Base-by-base conservation (phyloP, 352 stramenopile genomes). In the Aphanomyces cochlioides region DNA sequence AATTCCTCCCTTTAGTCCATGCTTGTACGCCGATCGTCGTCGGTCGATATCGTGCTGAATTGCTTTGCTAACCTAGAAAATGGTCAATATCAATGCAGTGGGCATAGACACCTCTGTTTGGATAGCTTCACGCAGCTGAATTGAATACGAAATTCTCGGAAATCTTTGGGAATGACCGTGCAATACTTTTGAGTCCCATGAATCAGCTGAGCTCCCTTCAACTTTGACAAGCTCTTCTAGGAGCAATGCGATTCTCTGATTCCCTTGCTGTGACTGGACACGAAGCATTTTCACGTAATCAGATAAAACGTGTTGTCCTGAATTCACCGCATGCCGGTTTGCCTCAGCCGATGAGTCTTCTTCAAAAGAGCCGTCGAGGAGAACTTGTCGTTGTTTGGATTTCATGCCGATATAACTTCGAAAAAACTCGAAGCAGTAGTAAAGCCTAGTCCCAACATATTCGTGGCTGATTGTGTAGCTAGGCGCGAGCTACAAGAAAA, bases 101-200 rank as follows among this genome's bases (percentile, higher is more conserved):
- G 17, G 5, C 28, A 13, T 3, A 28, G 59, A 36, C 70, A 90
- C 84, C 77, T 93, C 82, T 45, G 87, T 88, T 58, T 90, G 88
- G 60, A 93, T 90, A 50, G 90, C 83, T 3, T 73, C 10, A 3
- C 80, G 81, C 19, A 93, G 47, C 78, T 89, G 88, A 2, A 71
- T 78, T 1, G 87, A 75, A 39, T 92, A 93, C 36, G 83, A 73
- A 2, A 74, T 47, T 5, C 85, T 77, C 8, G 83, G 78, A 57
- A 93, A 92, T 15, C 85, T 76, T 63, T 93, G 85, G 1, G 72
- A 65, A 72, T 93, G 77, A 0, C 85, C 84, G 15, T 93, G 85
- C 21, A 93, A 75, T 3, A 92, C 63, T 1, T 61, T 81, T 0
- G 84, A 93, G 67, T 93, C 85, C 81, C 84, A 93, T 34, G 73